These are phyloP conservation scores for Kurtzmaniella fragi DNA, from an alignment of 805 yeast genomes.

Conservation along the genomic window DNA sequence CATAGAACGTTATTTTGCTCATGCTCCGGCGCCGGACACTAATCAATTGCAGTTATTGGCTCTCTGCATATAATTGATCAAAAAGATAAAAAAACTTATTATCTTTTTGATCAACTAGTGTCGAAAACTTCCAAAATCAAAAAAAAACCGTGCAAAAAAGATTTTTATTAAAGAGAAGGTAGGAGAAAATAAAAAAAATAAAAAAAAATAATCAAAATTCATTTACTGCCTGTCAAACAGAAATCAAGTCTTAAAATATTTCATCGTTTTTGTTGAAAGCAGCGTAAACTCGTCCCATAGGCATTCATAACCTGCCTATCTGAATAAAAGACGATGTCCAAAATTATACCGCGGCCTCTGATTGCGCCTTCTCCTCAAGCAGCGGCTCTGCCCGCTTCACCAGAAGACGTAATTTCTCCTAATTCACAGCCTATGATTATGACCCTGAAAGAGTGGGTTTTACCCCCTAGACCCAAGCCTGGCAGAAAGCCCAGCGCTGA, in stretches of 20 bases:
- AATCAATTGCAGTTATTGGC: slow-evolving; percentile 10
- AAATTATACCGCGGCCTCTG: slow-evolving; percentile 11
- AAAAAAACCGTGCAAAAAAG: not conserved
- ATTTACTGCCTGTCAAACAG: not conserved
- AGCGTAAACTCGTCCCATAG: no score
- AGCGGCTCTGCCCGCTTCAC: slow-evolving; percentile 7
- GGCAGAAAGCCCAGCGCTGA: slow-evolving; percentile 64
- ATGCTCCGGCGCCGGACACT: slow-evolving; percentile 5
- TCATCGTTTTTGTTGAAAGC: no score
- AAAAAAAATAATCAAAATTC: not conserved
- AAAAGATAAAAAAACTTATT: slow-evolving; percentile 24
- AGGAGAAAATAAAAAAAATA: slow-evolving; percentile 4
- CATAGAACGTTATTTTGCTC: not conserved
- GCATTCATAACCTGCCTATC: not conserved
- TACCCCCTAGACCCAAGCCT: slow-evolving; percentile 61
- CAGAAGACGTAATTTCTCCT: slow-evolving; percentile 7
- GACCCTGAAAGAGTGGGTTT: slow-evolving; percentile 55
- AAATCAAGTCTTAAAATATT: not conserved
- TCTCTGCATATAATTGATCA: slow-evolving; percentile 16
- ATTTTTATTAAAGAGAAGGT: slow-evolving; percentile 2
- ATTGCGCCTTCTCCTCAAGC: slow-evolving; percentile 15
- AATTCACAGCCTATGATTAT: slow-evolving; percentile 26
- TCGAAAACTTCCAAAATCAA: not conserved
- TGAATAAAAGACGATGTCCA: slow-evolving; percentile 1
- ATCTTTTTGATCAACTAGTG: slow-evolving; percentile 2